These are phyloP conservation scores for Lactifluus piperatus DNA, from an alignment of 768 basidiomycete genomes.

Conservation along the genomic window DNA sequence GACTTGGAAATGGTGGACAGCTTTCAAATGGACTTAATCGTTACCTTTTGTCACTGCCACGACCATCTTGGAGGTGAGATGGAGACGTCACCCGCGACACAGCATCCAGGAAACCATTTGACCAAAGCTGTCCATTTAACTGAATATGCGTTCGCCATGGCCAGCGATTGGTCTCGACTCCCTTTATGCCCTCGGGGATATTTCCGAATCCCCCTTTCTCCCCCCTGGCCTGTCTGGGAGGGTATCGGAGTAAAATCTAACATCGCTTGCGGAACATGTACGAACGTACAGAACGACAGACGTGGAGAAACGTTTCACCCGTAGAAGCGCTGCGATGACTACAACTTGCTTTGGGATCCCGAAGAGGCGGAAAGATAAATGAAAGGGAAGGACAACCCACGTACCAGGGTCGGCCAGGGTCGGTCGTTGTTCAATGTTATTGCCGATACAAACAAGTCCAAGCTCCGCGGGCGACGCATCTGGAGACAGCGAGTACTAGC, in stretches of 20 bases:
- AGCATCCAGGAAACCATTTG: neutral
- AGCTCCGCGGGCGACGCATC: neutral
- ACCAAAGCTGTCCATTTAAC: too few species aligned
- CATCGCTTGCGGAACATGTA: neutral
- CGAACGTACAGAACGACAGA: neutral
- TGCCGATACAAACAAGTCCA: neutral
- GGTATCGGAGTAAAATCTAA: neutral
- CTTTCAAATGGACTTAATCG: neutral
- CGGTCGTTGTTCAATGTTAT: too few species aligned
- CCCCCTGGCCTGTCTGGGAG: neutral
- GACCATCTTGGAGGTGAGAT: neutral
- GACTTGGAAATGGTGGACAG: neutral
- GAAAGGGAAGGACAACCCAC: too few species aligned
- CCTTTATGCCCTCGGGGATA: neutral
- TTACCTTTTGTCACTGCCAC: neutral
- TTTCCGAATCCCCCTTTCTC: neutral
- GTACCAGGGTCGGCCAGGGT: too few species aligned
- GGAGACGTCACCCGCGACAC: neutral
- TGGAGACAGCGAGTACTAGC: neutral
- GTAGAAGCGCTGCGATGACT: neutral
- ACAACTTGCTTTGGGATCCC: neutral
- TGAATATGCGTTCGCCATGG: neutral
- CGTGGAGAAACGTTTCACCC: neutral
- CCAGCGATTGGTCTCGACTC: neutral
- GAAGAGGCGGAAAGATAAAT: neutral